A percentile compares a stretch with the other conserved stretches of the same genome.
Conservation (phyloP, 2,329 filamentous ascomycete genomes). For the Monosporascus sp. region DNA sequence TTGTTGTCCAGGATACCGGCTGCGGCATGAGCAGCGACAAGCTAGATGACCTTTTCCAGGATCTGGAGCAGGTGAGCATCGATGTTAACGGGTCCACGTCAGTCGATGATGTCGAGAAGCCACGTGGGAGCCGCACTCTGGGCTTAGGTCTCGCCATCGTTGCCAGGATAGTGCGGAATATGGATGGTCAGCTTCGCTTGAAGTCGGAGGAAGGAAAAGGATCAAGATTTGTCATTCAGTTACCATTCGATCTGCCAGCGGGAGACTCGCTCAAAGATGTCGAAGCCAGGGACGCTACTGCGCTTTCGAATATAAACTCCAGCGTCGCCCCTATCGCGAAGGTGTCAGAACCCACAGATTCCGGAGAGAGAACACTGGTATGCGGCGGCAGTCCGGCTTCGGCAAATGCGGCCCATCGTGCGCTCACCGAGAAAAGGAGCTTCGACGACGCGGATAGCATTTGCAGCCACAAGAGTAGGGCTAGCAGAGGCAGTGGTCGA, state of each 20-base stretch:
- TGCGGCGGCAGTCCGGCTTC: constrained; percentile 33
- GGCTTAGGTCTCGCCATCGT: constrained; percentile 84
- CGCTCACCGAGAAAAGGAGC: constrained; percentile 23
- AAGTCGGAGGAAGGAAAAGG: constrained; percentile 81
- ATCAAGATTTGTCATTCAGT: constrained; percentile 73
- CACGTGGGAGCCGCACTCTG: constrained; percentile 42
- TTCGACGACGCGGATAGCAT: constrained; percentile 34
- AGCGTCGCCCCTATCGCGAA: constrained; percentile 27
- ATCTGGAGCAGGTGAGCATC: constrained; percentile 52
- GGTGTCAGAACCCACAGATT: constrained; percentile 23
- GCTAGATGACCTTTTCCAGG: constrained; percentile 51
- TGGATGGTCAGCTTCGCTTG: constrained; percentile 80
- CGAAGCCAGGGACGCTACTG: constrained; percentile 7
- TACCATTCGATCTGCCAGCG: constrained; percentile 65
- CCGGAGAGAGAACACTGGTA: constrained; percentile 58
- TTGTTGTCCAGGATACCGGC: constrained; percentile 72
- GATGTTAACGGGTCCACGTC: constrained; percentile 31
- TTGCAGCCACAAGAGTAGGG: constrained; percentile 33
- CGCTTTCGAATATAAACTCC: constrained; percentile 15
- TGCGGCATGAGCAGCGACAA: constrained; percentile 54
- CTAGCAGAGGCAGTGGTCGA: constrained; percentile 44
- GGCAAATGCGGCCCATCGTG: constrained; percentile 11
- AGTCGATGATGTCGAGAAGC: constrained; percentile 22
- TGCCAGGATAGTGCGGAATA: constrained; percentile 80
- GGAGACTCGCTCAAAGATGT: constrained; percentile 28